Conservation (phyloP, 148 eudicot species). For the Rhododendron mucronatum region DNA sequence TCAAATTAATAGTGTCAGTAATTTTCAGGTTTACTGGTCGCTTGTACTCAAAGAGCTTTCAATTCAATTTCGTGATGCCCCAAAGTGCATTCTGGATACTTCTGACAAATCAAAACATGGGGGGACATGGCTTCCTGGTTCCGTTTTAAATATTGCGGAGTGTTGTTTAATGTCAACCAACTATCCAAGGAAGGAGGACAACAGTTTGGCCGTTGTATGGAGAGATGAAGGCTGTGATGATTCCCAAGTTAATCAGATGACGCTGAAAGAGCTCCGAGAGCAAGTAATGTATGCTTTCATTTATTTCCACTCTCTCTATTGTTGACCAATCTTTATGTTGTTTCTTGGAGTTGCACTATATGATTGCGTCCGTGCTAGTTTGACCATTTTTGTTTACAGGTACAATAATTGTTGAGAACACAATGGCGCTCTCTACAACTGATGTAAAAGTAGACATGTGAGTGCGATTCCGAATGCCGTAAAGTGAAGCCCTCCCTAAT, state of each 20-base stretch:
- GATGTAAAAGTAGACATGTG: not conserved
- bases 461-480: not conserved
- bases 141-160: slow-evolving; percentile 72
- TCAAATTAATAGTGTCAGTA: not conserved
- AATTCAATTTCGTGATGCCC: slow-evolving; percentile 48
- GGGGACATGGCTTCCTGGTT: slow-evolving; percentile 92
- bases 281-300: slow-evolving; percentile 66
- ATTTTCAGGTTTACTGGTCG: slow-evolving; percentile 76
- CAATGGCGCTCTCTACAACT: not conserved
- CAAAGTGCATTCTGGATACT: slow-evolving; percentile 63
- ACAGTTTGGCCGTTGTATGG: slow-evolving; percentile 63
- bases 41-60: slow-evolving; percentile 63
- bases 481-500: not conserved
- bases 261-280: slow-evolving; percentile 60
- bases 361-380: not conserved
- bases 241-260: slow-evolving; percentile 44
- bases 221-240: slow-evolving; percentile 64
- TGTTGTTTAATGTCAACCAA: slow-evolving; percentile 61
- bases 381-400: not conserved
- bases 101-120: slow-evolving; percentile 60
- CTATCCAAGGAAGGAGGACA: slow-evolving; percentile 52
- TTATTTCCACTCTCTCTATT: not conserved
- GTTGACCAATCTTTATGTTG: not conserved
- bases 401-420: not conserved
- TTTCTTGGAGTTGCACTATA: not conserved